A percentile compares a stretch with the other conserved stretches of the same genome.
phyloP scores from a whole-genome alignment of 2,329 filamentous ascomycete genomes.

The Aspergillus pseudoterreus region DNA sequence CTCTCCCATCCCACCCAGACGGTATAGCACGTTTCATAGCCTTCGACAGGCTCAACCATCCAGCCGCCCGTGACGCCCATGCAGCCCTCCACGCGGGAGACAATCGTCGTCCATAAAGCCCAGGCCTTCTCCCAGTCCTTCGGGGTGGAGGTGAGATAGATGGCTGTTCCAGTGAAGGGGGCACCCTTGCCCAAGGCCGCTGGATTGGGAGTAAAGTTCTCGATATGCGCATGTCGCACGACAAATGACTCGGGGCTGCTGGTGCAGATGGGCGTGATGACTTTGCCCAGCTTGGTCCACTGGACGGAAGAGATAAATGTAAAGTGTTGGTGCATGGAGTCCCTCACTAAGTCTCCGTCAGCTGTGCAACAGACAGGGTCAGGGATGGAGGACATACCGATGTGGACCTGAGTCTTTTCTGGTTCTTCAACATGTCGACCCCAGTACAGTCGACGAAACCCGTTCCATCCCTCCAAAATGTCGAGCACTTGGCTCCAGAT shows the following conservation, averaged over 20 bases:
- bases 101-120: conserved; percentile 24
- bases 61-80: conserved; percentile 31
- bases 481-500: conserved; percentile 19
- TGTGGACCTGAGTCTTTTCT: conserved; percentile 27
- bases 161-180: conserved; percentile 29
- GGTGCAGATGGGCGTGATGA: conserved; percentile 14
- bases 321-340: conserved; percentile 19
- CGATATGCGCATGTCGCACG: conserved; percentile 19
- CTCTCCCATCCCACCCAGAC: conserved; percentile 36
- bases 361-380: background rate
- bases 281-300: conserved; percentile 14
- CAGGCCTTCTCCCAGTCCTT: conserved; percentile 21
- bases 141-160: conserved; percentile 24
- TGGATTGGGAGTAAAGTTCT: conserved; percentile 21
- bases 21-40: conserved; percentile 23
- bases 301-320: conserved; percentile 19
- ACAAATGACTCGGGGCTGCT: conserved; percentile 10
- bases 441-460: conserved; percentile 28
- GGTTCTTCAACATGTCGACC: conserved; percentile 27
- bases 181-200: conserved; percentile 18
- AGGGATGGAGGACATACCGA: conserved; percentile 18
- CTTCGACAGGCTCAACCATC: conserved; percentile 30
- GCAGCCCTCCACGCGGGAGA: conserved; percentile 27
- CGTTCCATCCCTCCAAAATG: conserved; percentile 15
- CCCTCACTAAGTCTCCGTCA: conserved; percentile 11